A percentile compares a stretch with the other conserved stretches of the same genome.
These are phyloP conservation scores for Magnolia officinalis DNA, from an alignment of 164 flowering plant species.

Conservation along the genomic window DNA sequence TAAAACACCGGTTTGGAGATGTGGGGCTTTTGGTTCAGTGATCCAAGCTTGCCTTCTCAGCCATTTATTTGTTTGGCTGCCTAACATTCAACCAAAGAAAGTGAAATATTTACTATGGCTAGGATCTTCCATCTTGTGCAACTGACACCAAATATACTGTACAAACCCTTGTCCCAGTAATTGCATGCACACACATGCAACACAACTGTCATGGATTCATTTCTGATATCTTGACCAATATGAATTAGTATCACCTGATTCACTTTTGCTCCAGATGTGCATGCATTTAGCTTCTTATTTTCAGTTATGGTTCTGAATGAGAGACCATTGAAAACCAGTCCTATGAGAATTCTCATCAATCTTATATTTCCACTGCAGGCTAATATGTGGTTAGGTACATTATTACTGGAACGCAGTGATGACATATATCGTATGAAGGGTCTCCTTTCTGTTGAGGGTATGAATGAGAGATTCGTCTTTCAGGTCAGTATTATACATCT, in stretches of 20 bases:
- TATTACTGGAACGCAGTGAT: slow-evolving; percentile 80
- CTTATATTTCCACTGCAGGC: slow-evolving; percentile 54
- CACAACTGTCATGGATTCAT: not conserved
- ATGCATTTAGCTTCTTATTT: not conserved
- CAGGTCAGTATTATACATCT: slow-evolving; percentile 43
- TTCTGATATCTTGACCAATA: not conserved
- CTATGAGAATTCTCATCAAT: not conserved
- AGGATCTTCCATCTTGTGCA: too few relatives aligned
- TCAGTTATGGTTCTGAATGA: not conserved
- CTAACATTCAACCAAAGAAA: too few relatives aligned
- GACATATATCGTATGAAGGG: slow-evolving; percentile 98
- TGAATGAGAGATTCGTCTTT: slow-evolving; percentile 94
- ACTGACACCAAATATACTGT: not conserved
- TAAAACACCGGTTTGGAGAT: too few relatives aligned
- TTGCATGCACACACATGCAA: not conserved
- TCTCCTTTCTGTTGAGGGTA: slow-evolving; percentile 81
- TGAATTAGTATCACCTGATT: not conserved
- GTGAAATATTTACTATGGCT: too few relatives aligned
- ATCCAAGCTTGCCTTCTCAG: too few relatives aligned
- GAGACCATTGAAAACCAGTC: not conserved
- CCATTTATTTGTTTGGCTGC: too few relatives aligned
- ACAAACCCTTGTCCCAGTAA: not conserved
- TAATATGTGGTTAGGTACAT: slow-evolving; percentile 88
- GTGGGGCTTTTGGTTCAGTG: too few relatives aligned
- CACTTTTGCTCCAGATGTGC: not conserved